Percentiles rank a stretch among this genome's conserved stretches.
phyloP scores from a whole-genome alignment of 306 rosid genomes.

The Sophora flavescens region DNA sequence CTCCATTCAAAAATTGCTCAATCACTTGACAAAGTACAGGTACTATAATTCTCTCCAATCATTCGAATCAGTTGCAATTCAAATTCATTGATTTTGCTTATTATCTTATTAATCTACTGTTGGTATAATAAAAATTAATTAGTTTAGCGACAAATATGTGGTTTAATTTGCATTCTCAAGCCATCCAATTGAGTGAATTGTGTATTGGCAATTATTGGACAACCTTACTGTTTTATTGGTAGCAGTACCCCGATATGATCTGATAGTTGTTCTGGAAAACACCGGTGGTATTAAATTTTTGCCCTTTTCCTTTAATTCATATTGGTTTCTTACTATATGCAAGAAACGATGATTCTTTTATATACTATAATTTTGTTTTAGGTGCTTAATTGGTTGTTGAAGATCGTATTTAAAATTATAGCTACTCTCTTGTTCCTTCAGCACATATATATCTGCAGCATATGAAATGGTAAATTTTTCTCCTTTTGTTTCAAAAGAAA shows the following conservation, averaged over 20 bases:
- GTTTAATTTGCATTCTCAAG: background rate
- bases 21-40: slow-evolving; percentile 94
- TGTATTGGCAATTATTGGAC: slow-evolving; percentile 17
- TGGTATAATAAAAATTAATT: slow-evolving; percentile 23
- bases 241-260: slow-evolving; percentile 3
- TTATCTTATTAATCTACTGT: slow-evolving; percentile 8
- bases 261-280: background rate
- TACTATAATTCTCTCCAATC: slow-evolving; percentile 35
- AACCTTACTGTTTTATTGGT: background rate
- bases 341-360: background rate
- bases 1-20: slow-evolving; percentile 81
- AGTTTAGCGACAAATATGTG: background rate
- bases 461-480: background rate
- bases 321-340: background rate
- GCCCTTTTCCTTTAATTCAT: slow-evolving; percentile 10
- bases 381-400: too few species aligned
- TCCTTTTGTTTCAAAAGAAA: slow-evolving; percentile 1
- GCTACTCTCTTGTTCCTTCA: background rate
- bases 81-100: slow-evolving; percentile 16
- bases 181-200: slow-evolving; percentile 18
- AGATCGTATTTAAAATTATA: background rate
- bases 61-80: slow-evolving; percentile 4
- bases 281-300: background rate
- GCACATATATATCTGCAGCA: background rate
- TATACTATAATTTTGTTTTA: too few species aligned